Evolutionary conservation across 148 eudicot genomes (phyloP).

Genomic region (Nepenthes mirabilis): DNA sequence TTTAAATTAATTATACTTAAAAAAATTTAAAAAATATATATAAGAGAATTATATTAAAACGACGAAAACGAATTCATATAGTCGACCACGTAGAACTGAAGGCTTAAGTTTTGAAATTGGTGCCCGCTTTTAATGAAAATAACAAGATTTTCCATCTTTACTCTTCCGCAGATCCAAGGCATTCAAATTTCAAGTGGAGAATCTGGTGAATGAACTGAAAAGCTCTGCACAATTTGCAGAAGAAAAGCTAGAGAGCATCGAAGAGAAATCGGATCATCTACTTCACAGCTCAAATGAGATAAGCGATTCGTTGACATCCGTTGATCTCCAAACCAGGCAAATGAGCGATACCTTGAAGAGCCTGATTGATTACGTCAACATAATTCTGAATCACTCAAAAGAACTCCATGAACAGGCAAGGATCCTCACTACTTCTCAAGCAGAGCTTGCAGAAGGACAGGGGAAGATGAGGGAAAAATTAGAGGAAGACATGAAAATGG

Average conservation of each 20-base stretch:
- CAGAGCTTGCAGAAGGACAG: constrained; percentile 48
- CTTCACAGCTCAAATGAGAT: constrained; percentile 29
- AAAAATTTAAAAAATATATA: too few species aligned
- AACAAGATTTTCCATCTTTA: neutral
- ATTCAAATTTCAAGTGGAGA: constrained; percentile 55
- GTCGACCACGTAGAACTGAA: too few species aligned
- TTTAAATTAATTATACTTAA: too few species aligned
- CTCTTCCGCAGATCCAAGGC: constrained; percentile 43
- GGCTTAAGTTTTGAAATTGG: too few species aligned
- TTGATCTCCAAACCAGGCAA: constrained; percentile 35
- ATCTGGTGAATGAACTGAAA: constrained; percentile 62
- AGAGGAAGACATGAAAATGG: constrained; percentile 37
- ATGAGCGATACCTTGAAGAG: constrained; percentile 31
- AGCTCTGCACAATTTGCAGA: constrained; percentile 42
- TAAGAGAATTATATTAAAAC: too few species aligned
- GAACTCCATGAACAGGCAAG: constrained; percentile 36
- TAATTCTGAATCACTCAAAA: constrained; percentile 31
- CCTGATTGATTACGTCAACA: constrained; percentile 31
- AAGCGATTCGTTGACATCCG: constrained; percentile 36
- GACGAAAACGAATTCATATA: too few species aligned
- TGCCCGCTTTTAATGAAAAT: too few species aligned
- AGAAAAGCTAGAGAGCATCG: constrained; percentile 42
- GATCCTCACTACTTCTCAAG: constrained; percentile 46
- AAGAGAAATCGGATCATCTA: constrained; percentile 36
- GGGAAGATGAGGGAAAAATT: constrained; percentile 36